Evolutionary conservation across 495 filamentous ascomycete species (phyloP).

Genomic region (Geoglossum glabrum): DNA sequence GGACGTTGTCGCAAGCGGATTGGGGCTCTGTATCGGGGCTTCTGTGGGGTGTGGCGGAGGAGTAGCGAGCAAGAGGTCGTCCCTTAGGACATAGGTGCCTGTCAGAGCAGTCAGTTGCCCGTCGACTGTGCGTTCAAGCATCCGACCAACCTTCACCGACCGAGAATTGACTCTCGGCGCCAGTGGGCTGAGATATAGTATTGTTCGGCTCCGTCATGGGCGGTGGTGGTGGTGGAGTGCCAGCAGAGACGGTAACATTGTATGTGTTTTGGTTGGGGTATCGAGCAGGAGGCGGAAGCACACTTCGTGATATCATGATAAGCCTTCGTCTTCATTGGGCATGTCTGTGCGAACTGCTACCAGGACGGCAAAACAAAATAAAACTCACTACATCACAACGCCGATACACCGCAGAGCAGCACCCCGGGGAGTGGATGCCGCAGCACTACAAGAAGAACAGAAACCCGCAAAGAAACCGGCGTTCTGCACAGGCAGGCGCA

Average conservation of each 20-base stretch:
- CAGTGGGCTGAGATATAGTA: constrained; percentile 54
- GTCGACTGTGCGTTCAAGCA: neutral
- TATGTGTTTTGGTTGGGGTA: constrained; percentile 50
- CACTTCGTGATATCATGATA: constrained; percentile 24
- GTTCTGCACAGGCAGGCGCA: neutral
- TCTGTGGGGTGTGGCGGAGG: constrained; percentile 91
- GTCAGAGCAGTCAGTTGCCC: constrained; percentile 6
- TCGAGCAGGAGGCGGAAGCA: constrained; percentile 67
- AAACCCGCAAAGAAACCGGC: neutral
- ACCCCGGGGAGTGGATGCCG: neutral
- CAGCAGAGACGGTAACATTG: constrained; percentile 40
- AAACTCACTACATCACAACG: constrained; percentile 3
- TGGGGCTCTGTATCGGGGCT: constrained; percentile 62
- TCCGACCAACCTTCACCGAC: constrained; percentile 63
- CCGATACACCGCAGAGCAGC: neutral
- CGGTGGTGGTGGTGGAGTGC: constrained; percentile 37
- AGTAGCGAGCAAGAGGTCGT: constrained; percentile 80
- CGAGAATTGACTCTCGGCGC: constrained; percentile 62
- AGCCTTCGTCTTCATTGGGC: neutral
- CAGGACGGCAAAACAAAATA: neutral
- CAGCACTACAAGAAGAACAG: neutral
- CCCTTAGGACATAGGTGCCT: constrained; percentile 78
- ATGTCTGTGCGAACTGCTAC: neutral
- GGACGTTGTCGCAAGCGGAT: constrained; percentile 70
- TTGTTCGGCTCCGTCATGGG: constrained; percentile 87